Conservation (phyloP, 169 alveolate species). For the Plasmodium ovale region DNA sequence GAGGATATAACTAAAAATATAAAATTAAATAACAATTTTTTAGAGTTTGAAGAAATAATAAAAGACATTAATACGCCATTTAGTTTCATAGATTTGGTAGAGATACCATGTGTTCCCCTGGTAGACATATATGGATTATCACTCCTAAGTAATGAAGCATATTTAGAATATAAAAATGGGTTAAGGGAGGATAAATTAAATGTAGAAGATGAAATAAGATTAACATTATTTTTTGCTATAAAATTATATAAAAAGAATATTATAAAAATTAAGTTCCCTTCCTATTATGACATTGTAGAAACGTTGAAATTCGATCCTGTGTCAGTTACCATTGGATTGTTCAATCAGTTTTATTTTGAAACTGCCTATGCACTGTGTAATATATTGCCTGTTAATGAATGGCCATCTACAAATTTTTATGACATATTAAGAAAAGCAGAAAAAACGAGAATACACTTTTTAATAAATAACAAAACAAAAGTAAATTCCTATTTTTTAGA, state of each 20-base stretch:
- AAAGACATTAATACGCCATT: slow-evolving; percentile 69
- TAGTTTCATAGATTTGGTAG: slow-evolving; percentile 72
- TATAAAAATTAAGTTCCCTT: slow-evolving; percentile 63
- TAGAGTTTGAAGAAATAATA: slow-evolving; percentile 76
- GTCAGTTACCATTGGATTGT: slow-evolving; percentile 68
- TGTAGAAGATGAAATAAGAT: slow-evolving; percentile 49
- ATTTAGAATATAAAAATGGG: slow-evolving; percentile 72
- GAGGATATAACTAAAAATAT: slow-evolving; percentile 39
- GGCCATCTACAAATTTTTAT: slow-evolving; percentile 76
- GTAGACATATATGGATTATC: slow-evolving; percentile 73
- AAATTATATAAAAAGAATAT: slow-evolving; percentile 72
- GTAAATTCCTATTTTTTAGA: slow-evolving; percentile 74
- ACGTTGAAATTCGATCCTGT: slow-evolving; percentile 72
- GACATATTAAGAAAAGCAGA: slow-evolving; percentile 73
- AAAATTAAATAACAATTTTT: slow-evolving; percentile 61
- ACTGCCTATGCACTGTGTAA: slow-evolving; percentile 74
- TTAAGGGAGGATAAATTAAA: slow-evolving; percentile 69
- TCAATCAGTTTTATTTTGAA: slow-evolving; percentile 75
- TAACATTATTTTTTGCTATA: slow-evolving; percentile 72
- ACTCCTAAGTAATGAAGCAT: slow-evolving; percentile 67
- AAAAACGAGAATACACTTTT: slow-evolving; percentile 69
- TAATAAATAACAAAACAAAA: slow-evolving; percentile 65
- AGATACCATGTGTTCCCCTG: slow-evolving; percentile 67
- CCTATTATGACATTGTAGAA: slow-evolving; percentile 72
- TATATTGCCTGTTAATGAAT: slow-evolving; percentile 56